Conservation (phyloP, 495 filamentous ascomycete genomes). For the Chaetomium fimeti region DNA sequence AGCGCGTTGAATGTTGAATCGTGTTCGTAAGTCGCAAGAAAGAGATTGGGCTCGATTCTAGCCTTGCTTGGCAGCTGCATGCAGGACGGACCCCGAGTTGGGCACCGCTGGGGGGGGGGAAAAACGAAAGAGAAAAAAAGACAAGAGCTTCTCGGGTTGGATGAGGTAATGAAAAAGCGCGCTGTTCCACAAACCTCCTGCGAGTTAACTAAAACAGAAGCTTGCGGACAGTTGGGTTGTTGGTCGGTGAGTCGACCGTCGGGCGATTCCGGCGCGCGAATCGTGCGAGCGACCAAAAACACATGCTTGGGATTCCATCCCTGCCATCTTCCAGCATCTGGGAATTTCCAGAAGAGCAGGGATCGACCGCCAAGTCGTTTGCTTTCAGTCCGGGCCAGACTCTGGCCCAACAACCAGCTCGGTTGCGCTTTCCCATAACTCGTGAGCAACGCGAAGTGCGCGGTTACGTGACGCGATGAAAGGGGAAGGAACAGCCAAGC, state of each 20-base stretch:
- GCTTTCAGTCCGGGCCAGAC: not conserved
- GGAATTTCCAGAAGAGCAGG: not conserved
- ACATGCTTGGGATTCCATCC: conserved; percentile 3
- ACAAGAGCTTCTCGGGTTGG: not conserved
- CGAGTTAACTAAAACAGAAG: not conserved
- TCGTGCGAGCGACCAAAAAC: not conserved
- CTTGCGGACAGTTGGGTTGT: not conserved
- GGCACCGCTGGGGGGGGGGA: no score
- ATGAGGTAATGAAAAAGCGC: not conserved
- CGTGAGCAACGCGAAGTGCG: not conserved
- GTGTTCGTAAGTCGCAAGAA: no score
- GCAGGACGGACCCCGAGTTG: no score
- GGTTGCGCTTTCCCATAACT: not conserved
- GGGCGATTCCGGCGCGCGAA: not conserved
- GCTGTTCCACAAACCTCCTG: not conserved
- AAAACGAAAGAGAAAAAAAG: not conserved
- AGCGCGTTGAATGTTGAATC: no score
- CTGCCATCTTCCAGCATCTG: not conserved
- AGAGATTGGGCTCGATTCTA: no score
- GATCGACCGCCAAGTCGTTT: conserved; percentile 9
- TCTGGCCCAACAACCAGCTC: no score
- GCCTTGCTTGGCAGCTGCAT: no score
- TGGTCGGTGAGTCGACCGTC: not conserved
- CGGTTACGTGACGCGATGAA: not conserved
- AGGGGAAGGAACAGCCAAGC: not conserved